phyloP scores from a whole-genome alignment of 2,329 filamentous ascomycete species.

The Thelonectria olida region DNA sequence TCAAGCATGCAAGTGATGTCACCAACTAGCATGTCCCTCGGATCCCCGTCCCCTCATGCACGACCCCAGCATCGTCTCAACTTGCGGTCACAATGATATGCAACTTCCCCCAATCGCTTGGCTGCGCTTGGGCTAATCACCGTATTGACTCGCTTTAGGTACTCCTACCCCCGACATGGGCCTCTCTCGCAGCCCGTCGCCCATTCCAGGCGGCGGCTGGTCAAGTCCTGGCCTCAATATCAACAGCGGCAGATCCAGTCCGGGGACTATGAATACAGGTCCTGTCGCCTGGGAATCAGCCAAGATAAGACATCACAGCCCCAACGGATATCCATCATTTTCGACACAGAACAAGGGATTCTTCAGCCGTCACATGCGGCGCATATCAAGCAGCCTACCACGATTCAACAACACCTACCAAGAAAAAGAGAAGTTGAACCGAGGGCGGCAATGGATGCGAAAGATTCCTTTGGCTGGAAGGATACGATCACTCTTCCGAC shows the following conservation, averaged over 20 bases:
- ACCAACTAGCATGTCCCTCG: background rate
- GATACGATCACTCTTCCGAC: constrained; percentile 55
- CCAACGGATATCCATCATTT: constrained; percentile 81
- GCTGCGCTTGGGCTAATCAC: constrained; percentile 39
- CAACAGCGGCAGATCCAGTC: constrained; percentile 76
- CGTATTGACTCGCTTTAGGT: constrained; percentile 49
- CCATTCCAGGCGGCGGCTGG: constrained; percentile 86
- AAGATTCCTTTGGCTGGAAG: constrained; percentile 58
- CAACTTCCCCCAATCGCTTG: constrained; percentile 18
- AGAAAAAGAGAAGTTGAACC: constrained; percentile 81
- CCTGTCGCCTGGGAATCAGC: constrained; percentile 83
- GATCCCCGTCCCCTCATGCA: constrained; percentile 9
- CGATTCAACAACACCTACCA: constrained; percentile 73
- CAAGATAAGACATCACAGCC: constrained; percentile 77
- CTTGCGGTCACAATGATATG: constrained; percentile 23
- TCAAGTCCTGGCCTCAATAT: constrained; percentile 82
- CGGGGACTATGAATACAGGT: constrained; percentile 64
- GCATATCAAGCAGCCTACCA: constrained; percentile 81
- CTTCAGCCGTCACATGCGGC: constrained; percentile 85
- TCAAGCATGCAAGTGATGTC: constrained; percentile 15
- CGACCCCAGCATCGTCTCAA: constrained; percentile 8
- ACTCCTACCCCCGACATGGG: constrained; percentile 75
- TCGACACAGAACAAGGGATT: constrained; percentile 85
- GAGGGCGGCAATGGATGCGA: constrained; percentile 63
- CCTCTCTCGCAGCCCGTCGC: constrained; percentile 87